Conservation (phyloP, 2,329 filamentous ascomycete species). For the Sclerotinia nivalis region DNA sequence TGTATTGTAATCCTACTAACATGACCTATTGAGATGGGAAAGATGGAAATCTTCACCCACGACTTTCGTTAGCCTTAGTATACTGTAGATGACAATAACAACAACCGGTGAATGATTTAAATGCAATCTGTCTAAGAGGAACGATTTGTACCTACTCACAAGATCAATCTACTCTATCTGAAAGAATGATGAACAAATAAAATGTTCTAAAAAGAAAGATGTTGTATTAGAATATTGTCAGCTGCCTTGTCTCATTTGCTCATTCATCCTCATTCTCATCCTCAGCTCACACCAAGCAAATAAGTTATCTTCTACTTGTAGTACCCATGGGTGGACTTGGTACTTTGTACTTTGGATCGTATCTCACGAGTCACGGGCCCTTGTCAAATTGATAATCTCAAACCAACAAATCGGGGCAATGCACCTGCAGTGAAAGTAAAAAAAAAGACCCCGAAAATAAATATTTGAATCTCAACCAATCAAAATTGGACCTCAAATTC, state of each 20-base stretch:
- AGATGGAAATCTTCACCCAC: constrained; percentile 4
- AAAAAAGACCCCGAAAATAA: neutral
- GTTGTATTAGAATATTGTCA: constrained; percentile 1
- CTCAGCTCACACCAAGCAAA: neutral
- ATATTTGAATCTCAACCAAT: neutral
- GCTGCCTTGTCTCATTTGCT: neutral
- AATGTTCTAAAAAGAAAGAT: neutral
- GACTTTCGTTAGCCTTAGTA: constrained; percentile 8
- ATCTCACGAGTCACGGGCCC: neutral
- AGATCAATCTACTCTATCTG: neutral
- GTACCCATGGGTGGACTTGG: neutral
- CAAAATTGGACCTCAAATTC: neutral
- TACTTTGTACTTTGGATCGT: no score
- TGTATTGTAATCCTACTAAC: constrained; percentile 17
- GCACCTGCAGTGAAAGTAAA: neutral
- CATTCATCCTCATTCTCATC: neutral
- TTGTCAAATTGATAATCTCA: constrained; percentile 10
- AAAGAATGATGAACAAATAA: neutral
- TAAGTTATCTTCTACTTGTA: neutral
- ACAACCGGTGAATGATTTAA: neutral
- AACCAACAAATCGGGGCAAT: constrained; percentile 6
- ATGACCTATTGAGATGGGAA: neutral
- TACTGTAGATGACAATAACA: neutral
- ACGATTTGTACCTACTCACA: neutral
- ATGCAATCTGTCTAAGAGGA: neutral